Evolutionary conservation across 768 basidiomycete genomes (phyloP), one percentile per base, ranked within the genome.

Genomic region (Lyophyllum atratum): DNA sequence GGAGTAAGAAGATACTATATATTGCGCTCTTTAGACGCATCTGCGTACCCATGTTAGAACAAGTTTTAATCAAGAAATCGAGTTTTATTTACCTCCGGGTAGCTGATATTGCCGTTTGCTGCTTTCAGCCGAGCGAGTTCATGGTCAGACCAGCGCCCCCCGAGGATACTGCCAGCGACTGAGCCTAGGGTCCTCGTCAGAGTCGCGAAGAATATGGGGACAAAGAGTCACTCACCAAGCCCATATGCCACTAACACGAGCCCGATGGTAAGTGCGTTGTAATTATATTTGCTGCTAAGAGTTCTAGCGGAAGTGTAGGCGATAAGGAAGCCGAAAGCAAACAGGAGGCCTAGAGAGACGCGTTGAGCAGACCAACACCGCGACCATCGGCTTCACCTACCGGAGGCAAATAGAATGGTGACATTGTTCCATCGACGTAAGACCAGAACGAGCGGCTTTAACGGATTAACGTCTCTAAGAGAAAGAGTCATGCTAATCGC

Each of bases 161-260:
- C 79, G 0, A 78, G n/a, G 11, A 80, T 2, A 48, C 79, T 80
- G 1, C 80, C 80, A 9, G 64, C 63, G 21, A 78, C 59, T 50
- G 68, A 72, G 3, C 80, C 80, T 76, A 48, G 59, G 15, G 39
- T 14, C 14, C 19, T 12, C 17, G 24, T 54, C 21, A 52, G 26
- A 48, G 22, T 37, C 24, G 19, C n/a, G n/a, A 21, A n/a, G 42
- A 34, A n/a, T 9, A 3, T 26, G n/a, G 19, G n/a, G 44, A 42
- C 15, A 31, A 25, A 4, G 54, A 28, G 55, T 10, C 44, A 64
- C 78, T 34, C 55, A 85, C 90, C 89, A 15, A 81, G 59, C 46
- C 93, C 93, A 62, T 85, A 90, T 0, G 88, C 72, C 9, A 97
- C 80, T 5, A 94, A 80, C 10, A 93, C 84, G 25, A 94, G 69